Evolutionary conservation across 345 rosid genomes (phyloP).

Genomic region (Salix arbutifolia): DNA sequence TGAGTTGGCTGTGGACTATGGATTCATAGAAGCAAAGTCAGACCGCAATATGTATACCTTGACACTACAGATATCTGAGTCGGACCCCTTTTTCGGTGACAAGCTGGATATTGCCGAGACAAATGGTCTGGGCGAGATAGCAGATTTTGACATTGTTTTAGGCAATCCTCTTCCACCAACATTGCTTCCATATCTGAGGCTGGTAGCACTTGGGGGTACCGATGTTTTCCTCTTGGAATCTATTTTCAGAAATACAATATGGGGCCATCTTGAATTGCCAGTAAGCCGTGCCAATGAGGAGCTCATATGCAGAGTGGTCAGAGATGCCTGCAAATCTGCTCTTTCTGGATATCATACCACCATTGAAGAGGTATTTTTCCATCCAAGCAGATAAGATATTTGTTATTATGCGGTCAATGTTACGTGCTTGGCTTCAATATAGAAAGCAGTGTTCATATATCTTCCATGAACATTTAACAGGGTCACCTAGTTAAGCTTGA

Average conservation of each 20-base stretch:
- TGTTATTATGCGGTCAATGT: background rate
- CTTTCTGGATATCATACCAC: conserved; percentile 65
- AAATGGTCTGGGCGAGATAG: conserved; percentile 65
- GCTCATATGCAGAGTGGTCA: conserved; percentile 69
- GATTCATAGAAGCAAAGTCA: conserved; percentile 65
- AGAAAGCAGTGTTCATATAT: background rate
- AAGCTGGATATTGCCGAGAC: conserved; percentile 81
- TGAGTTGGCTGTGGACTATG: conserved; percentile 88
- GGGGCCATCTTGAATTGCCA: conserved; percentile 90
- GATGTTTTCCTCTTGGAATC: conserved; percentile 85
- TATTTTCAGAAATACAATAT: conserved; percentile 67
- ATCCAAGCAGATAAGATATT: background rate
- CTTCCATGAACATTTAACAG: background rate
- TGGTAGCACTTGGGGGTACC: conserved; percentile 78
- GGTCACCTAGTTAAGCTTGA: background rate
- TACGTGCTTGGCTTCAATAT: background rate
- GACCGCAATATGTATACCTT: conserved; percentile 71
- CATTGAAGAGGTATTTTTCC: conserved; percentile 62
- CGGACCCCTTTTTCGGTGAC: conserved; percentile 67
- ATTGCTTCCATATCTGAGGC: conserved; percentile 72
- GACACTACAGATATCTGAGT: conserved; percentile 65
- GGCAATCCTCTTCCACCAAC: conserved; percentile 66
- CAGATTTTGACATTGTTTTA: conserved; percentile 64
- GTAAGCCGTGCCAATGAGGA: conserved; percentile 81
- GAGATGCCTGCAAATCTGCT: conserved; percentile 83